A percentile compares a stretch with the other conserved stretches of the same genome.
phyloP scores from a whole-genome alignment of 179 eudicot species.

The Beta corolliflora region DNA sequence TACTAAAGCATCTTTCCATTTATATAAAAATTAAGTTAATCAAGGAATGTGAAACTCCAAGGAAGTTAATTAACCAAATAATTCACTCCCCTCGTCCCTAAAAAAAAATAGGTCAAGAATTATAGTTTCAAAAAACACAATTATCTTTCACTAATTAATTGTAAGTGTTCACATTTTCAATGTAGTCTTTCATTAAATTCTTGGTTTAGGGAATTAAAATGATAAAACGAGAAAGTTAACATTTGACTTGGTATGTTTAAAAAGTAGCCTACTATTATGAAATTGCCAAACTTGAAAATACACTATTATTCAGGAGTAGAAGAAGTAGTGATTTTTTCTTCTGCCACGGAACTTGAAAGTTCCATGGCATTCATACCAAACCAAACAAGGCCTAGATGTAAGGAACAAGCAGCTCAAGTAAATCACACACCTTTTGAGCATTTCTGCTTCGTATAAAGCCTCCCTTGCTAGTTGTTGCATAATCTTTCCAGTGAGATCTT shows the following conservation, averaged over 20 bases:
- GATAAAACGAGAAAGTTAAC: too few relatives aligned
- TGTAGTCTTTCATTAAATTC: too few relatives aligned
- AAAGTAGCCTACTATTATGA: too few relatives aligned
- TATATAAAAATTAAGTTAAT: neutral
- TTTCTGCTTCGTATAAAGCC: conserved; percentile 20
- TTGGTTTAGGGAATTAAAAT: too few relatives aligned
- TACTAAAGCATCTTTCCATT: neutral
- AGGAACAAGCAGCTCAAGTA: conserved; percentile 12
- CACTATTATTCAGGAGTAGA: too few relatives aligned
- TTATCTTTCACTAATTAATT: too few relatives aligned
- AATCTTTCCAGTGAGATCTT: conserved; percentile 42
- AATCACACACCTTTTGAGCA: conserved; percentile 37
- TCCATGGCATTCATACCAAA: neutral
- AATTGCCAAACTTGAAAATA: too few relatives aligned
- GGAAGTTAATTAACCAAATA: neutral
- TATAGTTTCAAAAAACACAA: too few relatives aligned
- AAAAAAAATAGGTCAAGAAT: too few relatives aligned
- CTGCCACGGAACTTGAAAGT: neutral
- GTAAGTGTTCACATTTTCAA: too few relatives aligned
- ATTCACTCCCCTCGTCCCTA: too few relatives aligned
- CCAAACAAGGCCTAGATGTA: neutral
- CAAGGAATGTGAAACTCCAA: neutral
- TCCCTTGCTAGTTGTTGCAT: conserved; percentile 41
- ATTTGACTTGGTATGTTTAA: too few relatives aligned
- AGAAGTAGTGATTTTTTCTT: neutral